phyloP scores from a whole-genome alignment of 2,329 filamentous ascomycete genomes.

The Neonectria magnoliae region DNA sequence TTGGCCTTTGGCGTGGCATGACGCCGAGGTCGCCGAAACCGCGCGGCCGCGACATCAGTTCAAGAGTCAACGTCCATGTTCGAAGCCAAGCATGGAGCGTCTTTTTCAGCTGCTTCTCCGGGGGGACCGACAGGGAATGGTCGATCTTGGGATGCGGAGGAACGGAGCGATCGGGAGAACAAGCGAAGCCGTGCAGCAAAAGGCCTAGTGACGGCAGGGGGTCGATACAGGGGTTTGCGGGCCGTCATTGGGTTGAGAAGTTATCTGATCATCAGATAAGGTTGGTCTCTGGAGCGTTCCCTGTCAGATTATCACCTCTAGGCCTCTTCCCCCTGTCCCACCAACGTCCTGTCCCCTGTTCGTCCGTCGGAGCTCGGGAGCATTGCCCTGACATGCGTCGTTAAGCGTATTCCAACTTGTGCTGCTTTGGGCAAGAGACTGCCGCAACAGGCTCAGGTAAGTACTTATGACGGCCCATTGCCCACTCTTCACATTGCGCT shows the following conservation, averaged over 20 bases:
- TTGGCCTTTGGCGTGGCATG: neutral
- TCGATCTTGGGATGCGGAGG: neutral
- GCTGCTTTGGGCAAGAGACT: neutral
- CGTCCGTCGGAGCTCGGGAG: no score
- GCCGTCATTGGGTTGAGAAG: constrained; percentile 12
- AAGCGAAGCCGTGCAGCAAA: constrained; percentile 3
- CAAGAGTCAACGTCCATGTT: neutral
- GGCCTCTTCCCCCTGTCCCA: no score
- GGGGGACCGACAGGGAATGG: no score
- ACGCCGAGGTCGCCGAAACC: constrained; percentile 9
- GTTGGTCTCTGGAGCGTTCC: constrained; percentile 22
- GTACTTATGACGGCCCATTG: no score
- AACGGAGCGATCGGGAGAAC: neutral
- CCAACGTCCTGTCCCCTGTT: neutral
- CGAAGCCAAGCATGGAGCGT: constrained; percentile 6
- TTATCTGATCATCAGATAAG: constrained; percentile 42
- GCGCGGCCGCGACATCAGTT: neutral
- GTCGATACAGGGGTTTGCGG: neutral
- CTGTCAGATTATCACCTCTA: neutral
- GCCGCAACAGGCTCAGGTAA: no score
- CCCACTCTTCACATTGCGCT: no score
- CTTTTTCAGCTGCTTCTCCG: neutral
- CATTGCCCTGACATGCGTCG: no score
- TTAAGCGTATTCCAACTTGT: neutral
- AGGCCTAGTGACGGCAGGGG: neutral